A percentile compares a stretch with the other conserved stretches of the same genome.
These are phyloP conservation scores for Sugiyamaella grinbergsii DNA, from an alignment of 1,139 yeast genomes.

Conservation along the genomic window DNA sequence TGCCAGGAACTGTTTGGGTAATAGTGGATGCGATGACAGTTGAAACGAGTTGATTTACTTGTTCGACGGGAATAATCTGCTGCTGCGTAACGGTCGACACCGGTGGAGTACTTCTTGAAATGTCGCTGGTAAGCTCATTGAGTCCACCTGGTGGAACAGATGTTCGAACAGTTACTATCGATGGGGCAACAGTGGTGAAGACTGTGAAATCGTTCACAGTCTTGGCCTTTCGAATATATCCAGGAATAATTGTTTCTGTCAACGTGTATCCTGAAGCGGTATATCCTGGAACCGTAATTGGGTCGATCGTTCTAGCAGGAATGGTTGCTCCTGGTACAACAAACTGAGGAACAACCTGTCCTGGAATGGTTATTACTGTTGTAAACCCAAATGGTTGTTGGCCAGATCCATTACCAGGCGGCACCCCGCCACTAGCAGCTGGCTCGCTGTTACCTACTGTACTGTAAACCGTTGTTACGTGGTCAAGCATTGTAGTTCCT, in stretches of 20 bases:
- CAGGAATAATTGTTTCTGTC: conserved; percentile 28
- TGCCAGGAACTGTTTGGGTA: conserved; percentile 25
- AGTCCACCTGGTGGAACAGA: conserved; percentile 11
- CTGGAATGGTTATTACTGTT: conserved; percentile 31
- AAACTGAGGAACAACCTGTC: conserved; percentile 27
- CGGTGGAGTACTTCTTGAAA: conserved; percentile 20
- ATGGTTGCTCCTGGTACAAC: conserved; percentile 29
- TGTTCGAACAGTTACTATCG: conserved; percentile 24
- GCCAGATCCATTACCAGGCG: too few relatives aligned
- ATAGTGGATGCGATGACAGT: conserved; percentile 20
- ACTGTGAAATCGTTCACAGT: conserved; percentile 26
- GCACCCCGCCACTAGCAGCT: conserved; percentile 2
- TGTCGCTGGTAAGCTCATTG: neutral
- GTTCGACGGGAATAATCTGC: conserved; percentile 21
- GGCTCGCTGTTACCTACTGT: conserved; percentile 10
- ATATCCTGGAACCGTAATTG: conserved; percentile 25
- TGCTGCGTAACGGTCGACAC: conserved; percentile 24
- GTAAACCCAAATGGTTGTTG: too few relatives aligned
- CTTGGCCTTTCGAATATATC: conserved; percentile 23
- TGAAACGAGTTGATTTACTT: conserved; percentile 17
- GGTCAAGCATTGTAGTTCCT: conserved; percentile 24
- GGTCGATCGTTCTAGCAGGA: conserved; percentile 24
- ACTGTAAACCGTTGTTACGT: conserved; percentile 23
- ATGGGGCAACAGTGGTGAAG: conserved; percentile 23
- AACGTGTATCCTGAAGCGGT: conserved; percentile 26